Conservation (phyloP, 2,329 filamentous ascomycete genomes). For the Penicillium concentricum region DNA sequence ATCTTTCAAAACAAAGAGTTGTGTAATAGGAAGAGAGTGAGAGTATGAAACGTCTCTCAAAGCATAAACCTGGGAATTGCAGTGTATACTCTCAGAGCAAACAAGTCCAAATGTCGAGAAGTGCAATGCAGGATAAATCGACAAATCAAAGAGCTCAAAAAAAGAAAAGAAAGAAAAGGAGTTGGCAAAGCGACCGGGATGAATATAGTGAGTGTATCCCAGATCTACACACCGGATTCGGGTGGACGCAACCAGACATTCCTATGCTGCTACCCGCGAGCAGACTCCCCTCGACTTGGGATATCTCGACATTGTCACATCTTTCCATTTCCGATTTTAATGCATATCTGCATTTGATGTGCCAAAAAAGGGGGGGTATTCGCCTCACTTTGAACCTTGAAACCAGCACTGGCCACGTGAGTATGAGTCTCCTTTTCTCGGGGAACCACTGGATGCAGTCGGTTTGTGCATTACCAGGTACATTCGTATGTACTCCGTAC, state of each 20-base stretch:
- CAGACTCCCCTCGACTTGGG: constrained; percentile 12
- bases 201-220: constrained; percentile 19
- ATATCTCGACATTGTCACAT: constrained; percentile 2
- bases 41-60: neutral
- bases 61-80: neutral
- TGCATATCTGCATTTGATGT: neutral
- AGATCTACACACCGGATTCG: constrained; percentile 22
- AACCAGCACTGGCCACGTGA: constrained; percentile 26
- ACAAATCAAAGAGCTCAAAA: constrained; percentile 13
- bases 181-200: constrained; percentile 25
- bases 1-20: neutral
- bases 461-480: constrained; percentile 9
- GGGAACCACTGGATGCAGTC: constrained; percentile 20
- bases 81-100: constrained; percentile 4
- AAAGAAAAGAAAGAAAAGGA: constrained; percentile 18
- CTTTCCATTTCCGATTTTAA: constrained; percentile 5
- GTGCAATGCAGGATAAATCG: neutral
- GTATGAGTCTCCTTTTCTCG: constrained; percentile 12
- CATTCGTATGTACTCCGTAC: neutral
- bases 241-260: constrained; percentile 27
- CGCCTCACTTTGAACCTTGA: constrained; percentile 26
- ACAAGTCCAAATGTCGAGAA: constrained; percentile 7
- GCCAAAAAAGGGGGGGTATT: neutral
- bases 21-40: neutral
- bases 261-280: constrained; percentile 28